These are phyloP conservation scores for Fagopyrum esculentum DNA, from an alignment of 148 eudicot genomes.

Conservation along the genomic window DNA sequence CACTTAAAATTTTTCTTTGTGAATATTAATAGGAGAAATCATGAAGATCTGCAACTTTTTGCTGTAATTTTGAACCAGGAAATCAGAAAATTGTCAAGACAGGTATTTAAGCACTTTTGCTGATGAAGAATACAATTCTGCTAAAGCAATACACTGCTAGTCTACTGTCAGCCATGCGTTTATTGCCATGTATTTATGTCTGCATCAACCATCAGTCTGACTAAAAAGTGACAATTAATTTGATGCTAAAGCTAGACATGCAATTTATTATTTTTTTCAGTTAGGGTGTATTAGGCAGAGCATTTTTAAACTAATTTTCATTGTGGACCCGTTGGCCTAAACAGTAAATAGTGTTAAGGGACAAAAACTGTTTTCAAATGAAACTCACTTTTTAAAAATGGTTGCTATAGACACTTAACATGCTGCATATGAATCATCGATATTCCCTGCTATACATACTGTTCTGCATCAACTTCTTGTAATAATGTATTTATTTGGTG, in stretches of 20 bases:
- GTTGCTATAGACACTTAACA: not conserved
- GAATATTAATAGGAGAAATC: slow-evolving; percentile 56
- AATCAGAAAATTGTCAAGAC: slow-evolving; percentile 67
- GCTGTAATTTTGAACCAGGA: slow-evolving; percentile 82
- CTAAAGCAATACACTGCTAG: no score
- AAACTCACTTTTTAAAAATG: no score
- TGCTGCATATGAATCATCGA: not conserved
- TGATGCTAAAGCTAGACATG: not conserved
- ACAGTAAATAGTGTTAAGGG: no score
- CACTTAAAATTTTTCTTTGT: slow-evolving; percentile 5
- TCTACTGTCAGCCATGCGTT: no score
- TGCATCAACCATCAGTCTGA: no score
- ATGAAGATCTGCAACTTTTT: slow-evolving; percentile 81
- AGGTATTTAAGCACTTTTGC: slow-evolving; percentile 32
- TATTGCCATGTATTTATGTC: no score
- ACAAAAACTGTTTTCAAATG: no score
- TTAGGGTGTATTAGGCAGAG: not conserved
- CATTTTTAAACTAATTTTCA: no score
- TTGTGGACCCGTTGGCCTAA: no score
- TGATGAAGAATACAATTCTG: no score
- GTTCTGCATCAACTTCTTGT: not conserved
- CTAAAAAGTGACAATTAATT: no score
- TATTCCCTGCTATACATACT: not conserved
- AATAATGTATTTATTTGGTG: not conserved
- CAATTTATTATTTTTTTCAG: not conserved